Conservation (phyloP, 176 grass and related monocot genomes). For the Panicum miliaceum region DNA sequence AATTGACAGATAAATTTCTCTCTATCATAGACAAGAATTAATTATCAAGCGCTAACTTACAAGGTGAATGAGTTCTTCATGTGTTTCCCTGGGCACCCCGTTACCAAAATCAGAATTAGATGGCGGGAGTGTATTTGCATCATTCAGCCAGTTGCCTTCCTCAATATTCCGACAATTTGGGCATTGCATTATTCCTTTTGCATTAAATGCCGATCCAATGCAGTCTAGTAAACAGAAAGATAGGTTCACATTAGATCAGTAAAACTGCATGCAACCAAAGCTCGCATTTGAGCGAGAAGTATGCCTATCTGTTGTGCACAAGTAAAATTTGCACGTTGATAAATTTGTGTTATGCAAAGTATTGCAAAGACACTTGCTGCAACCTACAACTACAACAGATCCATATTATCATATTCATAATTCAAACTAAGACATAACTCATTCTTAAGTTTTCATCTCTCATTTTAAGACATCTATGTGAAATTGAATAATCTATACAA, state of each 20-base stretch:
- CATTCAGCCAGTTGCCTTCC: slow-evolving; percentile 54
- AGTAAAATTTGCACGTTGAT: neutral
- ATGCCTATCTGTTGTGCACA: neutral
- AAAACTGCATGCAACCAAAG: neutral
- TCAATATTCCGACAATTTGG: slow-evolving; percentile 63
- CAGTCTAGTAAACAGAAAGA: slow-evolving; percentile 56
- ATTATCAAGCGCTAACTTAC: slow-evolving; percentile 31
- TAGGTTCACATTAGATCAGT: neutral
- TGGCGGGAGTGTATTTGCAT: slow-evolving; percentile 25
- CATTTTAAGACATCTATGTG: too few species aligned
- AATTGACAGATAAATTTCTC: neutral
- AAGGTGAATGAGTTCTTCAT: neutral
- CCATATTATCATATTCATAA: neutral
- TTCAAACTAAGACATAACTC: too few species aligned
- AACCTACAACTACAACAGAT: neutral
- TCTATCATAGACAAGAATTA: neutral
- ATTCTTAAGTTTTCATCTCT: too few species aligned
- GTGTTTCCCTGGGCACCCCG: too few species aligned
- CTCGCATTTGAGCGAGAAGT: neutral
- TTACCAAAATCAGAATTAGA: slow-evolving; percentile 21
- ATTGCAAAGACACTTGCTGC: neutral
- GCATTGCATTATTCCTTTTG: slow-evolving; percentile 65
- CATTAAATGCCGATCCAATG: slow-evolving; percentile 82
- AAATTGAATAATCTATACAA: too few species aligned
- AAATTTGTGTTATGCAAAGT: neutral